Percentiles rank a stretch among this genome's conserved stretches.
Conservation (phyloP, 257 asterid species). For the Solanum virginianum region DNA sequence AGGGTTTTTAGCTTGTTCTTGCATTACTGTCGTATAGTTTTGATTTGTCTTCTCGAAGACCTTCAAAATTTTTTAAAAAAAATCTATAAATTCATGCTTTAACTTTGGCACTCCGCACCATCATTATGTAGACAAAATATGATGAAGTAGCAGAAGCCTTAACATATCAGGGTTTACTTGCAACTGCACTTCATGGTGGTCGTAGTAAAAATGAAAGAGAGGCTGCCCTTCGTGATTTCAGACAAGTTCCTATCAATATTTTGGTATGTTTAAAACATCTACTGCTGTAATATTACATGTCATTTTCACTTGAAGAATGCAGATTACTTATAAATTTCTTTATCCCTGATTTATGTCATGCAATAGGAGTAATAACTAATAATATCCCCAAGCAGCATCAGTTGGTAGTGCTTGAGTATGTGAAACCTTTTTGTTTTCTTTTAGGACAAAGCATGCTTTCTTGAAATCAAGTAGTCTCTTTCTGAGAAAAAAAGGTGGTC, state of each 20-base stretch:
- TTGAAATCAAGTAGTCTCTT: neutral
- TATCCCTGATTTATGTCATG: neutral
- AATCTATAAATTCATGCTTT: neutral
- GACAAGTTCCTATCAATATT: conserved; percentile 62
- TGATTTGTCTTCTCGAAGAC: neutral
- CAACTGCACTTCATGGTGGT: conserved; percentile 88
- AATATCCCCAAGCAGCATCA: neutral
- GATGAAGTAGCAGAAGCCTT: conserved; percentile 91
- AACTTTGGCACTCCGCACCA: conserved; percentile 8
- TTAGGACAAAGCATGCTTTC: neutral
- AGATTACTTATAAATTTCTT: neutral
- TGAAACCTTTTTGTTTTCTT: neutral
- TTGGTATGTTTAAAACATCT: conserved; percentile 30
- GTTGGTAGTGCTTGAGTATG: neutral
- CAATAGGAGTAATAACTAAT: neutral
- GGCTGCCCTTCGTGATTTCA: conserved; percentile 67
- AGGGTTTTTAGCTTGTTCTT: neutral
- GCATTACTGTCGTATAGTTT: neutral
- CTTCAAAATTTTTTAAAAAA: neutral
- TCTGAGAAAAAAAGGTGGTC: neutral
- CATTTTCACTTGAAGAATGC: neutral
- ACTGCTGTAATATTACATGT: neutral
- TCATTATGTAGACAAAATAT: conserved; percentile 58
- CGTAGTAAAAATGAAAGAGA: conserved; percentile 88
- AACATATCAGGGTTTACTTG: conserved; percentile 59